These are phyloP conservation scores for Alternaria conjuncta DNA, from an alignment of 2,329 filamentous ascomycete species.

Conservation along the genomic window DNA sequence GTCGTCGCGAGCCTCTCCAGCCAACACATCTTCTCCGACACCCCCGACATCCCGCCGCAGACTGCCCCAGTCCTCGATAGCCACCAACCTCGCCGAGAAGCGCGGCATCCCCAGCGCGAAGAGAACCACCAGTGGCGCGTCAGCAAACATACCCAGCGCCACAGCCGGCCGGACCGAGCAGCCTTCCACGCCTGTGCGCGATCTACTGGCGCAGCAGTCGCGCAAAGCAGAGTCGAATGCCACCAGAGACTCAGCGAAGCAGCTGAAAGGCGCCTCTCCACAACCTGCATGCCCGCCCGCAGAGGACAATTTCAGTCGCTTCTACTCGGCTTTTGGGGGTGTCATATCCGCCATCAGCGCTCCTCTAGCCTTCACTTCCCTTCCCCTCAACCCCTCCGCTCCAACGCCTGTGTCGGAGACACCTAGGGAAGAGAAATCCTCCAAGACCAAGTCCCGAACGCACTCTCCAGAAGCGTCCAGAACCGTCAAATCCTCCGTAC, in stretches of 20 bases:
- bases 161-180: constrained; percentile 61
- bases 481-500: constrained; percentile 59
- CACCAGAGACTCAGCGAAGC: constrained; percentile 20
- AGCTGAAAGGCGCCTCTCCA: constrained; percentile 13
- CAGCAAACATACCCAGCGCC: constrained; percentile 75
- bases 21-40: constrained; percentile 49
- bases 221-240: constrained; percentile 30
- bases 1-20: constrained; percentile 27
- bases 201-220: constrained; percentile 43
- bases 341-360: constrained; percentile 89
- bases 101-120: constrained; percentile 70
- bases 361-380: constrained; percentile 88
- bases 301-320: constrained; percentile 85
- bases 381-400: constrained; percentile 67
- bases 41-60: constrained; percentile 50
- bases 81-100: constrained; percentile 84
- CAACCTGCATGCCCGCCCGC: constrained; percentile 34
- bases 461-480: constrained; percentile 39
- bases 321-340: constrained; percentile 90
- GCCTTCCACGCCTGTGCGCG: constrained; percentile 38
- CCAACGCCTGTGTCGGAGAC: constrained; percentile 37
- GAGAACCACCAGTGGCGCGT: constrained; percentile 71
- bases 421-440: constrained; percentile 24
- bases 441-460: constrained; percentile 32
- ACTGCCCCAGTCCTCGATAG: constrained; percentile 78